Evolutionary conservation across 176 grass and related monocot species (phyloP).

Genomic region (Thalia dealbata): DNA sequence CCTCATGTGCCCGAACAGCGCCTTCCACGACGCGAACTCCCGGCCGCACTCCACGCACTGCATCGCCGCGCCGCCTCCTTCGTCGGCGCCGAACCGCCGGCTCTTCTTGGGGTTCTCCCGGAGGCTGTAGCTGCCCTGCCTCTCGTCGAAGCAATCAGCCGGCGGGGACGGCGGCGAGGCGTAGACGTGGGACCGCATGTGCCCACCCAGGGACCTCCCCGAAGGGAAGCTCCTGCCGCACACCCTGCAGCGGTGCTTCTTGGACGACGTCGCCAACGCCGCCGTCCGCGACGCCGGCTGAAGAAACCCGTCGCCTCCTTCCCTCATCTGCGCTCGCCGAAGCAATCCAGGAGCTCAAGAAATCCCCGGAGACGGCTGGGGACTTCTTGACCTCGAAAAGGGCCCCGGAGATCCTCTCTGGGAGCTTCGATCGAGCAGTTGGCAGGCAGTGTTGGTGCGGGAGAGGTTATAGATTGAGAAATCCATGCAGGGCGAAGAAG

Average conservation of each 20-base stretch:
- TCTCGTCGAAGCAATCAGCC: neutral
- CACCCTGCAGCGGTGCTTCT: slow-evolving; percentile 27
- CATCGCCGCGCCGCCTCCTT: neutral
- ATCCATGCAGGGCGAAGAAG: no score
- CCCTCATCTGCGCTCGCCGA: no score
- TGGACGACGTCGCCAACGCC: neutral
- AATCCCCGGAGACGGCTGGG: no score
- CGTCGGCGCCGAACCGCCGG: neutral
- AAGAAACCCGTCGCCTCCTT: neutral
- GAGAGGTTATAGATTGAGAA: no score
- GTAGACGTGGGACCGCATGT: slow-evolving; percentile 40
- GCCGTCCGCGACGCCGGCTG: neutral
- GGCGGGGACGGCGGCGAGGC: neutral
- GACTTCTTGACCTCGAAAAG: no score
- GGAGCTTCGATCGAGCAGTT: no score
- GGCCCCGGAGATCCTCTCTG: no score
- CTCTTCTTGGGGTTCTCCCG: slow-evolving; percentile 9
- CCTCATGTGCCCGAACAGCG: slow-evolving; percentile 12
- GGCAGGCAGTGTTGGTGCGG: no score
- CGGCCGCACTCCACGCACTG: slow-evolving; percentile 22
- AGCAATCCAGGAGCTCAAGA: neutral
- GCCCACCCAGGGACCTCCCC: slow-evolving; percentile 41
- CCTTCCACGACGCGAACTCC: slow-evolving; percentile 19
- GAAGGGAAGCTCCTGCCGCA: slow-evolving; percentile 33
- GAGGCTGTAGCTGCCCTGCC: slow-evolving; percentile 19